Evolutionary conservation across 1,284 basidiomycete species (phyloP).

Genomic region (Cutaneotrichosporon daszewskae): DNA sequence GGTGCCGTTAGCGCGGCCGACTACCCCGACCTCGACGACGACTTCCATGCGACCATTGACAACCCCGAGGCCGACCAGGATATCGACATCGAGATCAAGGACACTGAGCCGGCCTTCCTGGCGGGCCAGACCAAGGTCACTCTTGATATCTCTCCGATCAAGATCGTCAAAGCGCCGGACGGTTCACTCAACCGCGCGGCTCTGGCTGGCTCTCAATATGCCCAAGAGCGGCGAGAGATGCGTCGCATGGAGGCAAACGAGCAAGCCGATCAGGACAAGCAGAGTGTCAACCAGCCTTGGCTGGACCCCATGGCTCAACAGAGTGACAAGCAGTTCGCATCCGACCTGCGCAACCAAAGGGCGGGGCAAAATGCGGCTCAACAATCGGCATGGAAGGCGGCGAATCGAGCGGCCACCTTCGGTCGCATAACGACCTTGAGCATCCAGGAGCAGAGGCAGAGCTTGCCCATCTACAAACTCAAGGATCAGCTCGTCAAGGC

Average conservation of each 20-base stretch:
- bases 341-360: conserved; percentile 63
- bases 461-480: conserved; percentile 91
- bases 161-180: conserved; percentile 91
- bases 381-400: conserved; percentile 84
- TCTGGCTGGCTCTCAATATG: conserved; percentile 81
- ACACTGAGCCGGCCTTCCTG: conserved; percentile 94
- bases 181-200: conserved; percentile 94
- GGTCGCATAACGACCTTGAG: conserved; percentile 81
- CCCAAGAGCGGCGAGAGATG: conserved; percentile 91
- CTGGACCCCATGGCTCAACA: conserved; percentile 94
- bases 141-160: conserved; percentile 92
- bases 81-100: conserved; percentile 92
- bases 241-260: conserved; percentile 93
- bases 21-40: conserved; percentile 93
- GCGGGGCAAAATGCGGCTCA: conserved; percentile 54
- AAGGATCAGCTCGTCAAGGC: conserved; percentile 88
- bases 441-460: conserved; percentile 89
- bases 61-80: conserved; percentile 89
- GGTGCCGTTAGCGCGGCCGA: conserved; percentile 88
- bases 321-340: conserved; percentile 81
- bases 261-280: conserved; percentile 83
- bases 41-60: conserved; percentile 68
- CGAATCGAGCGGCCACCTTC: conserved; percentile 96
- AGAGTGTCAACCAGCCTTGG: conserved; percentile 93
- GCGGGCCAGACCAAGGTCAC: conserved; percentile 93